Percentiles rank a stretch among this genome's conserved stretches.
Conservation (phyloP, 345 rosid species). For the Nasturtium officinale region DNA sequence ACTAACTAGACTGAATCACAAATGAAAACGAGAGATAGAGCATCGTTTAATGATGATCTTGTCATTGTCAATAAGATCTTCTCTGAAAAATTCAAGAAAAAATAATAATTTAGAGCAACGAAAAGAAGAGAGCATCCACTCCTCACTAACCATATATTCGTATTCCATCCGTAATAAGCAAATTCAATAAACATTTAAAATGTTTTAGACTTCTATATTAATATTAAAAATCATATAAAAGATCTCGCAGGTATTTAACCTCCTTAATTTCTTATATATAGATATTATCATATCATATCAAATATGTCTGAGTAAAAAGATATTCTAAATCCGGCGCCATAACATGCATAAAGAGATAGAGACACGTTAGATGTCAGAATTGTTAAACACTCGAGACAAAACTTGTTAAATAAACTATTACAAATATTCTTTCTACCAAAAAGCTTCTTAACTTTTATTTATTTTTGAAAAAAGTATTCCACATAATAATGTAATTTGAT, state of each 20-base stretch:
- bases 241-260: constrained; percentile 2
- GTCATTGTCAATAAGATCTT: constrained; percentile 28
- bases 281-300: constrained; percentile 17
- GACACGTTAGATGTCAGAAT: constrained; percentile 42
- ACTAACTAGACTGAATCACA: constrained; percentile 9
- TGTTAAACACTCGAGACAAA: constrained; percentile 39
- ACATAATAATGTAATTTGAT: constrained; percentile 10
- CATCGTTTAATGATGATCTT: constrained; percentile 18
- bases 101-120: not conserved
- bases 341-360: constrained; percentile 30
- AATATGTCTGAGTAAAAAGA: constrained; percentile 41
- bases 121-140: constrained; percentile 31
- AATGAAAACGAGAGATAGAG: constrained; percentile 16
- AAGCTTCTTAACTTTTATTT: not conserved
- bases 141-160: constrained; percentile 42
- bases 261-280: not conserved
- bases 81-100: not conserved
- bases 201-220: constrained; percentile 27
- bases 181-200: not conserved
- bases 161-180: constrained; percentile 31
- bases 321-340: no score
- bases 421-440: constrained; percentile 23
- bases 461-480: not conserved
- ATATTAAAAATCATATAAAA: constrained; percentile 29
- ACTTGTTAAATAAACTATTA: constrained; percentile 33